These are phyloP conservation scores for Linum usitatissimum DNA, from an alignment of 345 rosid species.

Conservation along the genomic window DNA sequence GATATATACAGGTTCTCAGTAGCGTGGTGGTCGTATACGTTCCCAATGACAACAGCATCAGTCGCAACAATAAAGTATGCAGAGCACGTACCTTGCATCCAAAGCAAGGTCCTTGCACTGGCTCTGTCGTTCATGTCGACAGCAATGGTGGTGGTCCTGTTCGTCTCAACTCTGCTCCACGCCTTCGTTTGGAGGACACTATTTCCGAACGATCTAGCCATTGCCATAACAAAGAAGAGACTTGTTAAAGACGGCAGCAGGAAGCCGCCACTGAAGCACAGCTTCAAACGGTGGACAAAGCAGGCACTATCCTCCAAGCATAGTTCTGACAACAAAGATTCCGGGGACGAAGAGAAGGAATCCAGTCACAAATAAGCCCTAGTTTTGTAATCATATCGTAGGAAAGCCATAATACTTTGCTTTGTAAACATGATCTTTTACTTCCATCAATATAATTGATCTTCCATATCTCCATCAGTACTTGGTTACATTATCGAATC, in stretches of 20 bases:
- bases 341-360: constrained; percentile 21
- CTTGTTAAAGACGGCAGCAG: constrained; percentile 35
- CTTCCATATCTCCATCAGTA: constrained; percentile 8
- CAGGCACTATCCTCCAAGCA: constrained; percentile 45
- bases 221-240: constrained; percentile 65
- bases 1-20: constrained; percentile 53
- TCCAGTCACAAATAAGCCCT: not conserved
- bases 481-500: not conserved
- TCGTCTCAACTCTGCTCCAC: constrained; percentile 66
- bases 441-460: not conserved
- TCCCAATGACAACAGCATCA: constrained; percentile 87
- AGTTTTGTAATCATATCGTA: not conserved
- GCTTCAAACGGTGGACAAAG: constrained; percentile 61
- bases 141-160: constrained; percentile 56
- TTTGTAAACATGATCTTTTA: too few species aligned
- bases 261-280: constrained; percentile 57
- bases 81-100: constrained; percentile 53
- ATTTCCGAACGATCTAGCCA: constrained; percentile 87
- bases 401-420: not conserved
- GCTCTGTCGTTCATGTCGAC: constrained; percentile 69
- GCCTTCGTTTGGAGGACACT: constrained; percentile 59
- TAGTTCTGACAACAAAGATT: constrained; percentile 31
- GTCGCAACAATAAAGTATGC: constrained; percentile 86
- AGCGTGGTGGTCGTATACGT: constrained; percentile 97
- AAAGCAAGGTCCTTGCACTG: constrained; percentile 58